These are phyloP conservation scores for Lunularia cruciata DNA, from an alignment of 225 moss, liverwort and hornwort species.

Conservation along the genomic window DNA sequence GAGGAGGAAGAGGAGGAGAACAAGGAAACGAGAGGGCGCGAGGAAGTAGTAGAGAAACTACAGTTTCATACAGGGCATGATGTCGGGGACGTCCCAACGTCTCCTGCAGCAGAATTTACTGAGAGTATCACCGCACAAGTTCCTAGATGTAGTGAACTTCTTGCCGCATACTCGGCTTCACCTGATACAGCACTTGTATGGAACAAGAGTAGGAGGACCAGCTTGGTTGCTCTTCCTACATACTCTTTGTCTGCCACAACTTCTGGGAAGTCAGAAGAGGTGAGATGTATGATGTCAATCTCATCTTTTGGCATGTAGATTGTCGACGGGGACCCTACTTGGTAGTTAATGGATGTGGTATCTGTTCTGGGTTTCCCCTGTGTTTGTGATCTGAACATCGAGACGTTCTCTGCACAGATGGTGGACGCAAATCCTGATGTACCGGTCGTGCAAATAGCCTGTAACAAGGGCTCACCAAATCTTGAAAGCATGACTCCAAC, in stretches of 20 bases:
- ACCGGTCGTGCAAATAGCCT: neutral
- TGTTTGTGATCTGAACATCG: neutral
- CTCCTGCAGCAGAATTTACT: neutral
- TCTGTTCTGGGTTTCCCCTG: neutral
- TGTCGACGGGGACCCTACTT: slow-evolving; percentile 9
- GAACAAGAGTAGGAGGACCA: slow-evolving; percentile 15
- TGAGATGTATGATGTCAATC: neutral
- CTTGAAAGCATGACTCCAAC: slow-evolving; percentile 1
- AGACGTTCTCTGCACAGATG: neutral
- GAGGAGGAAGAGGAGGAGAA: slow-evolving; percentile 22
- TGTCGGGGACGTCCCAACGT: neutral
- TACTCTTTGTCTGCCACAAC: slow-evolving; percentile 5
- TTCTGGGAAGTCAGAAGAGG: neutral
- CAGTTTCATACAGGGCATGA: neutral
- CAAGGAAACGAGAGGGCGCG: neutral
- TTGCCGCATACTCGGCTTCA: slow-evolving; percentile 20
- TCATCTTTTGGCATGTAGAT: slow-evolving; percentile 27
- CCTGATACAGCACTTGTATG: slow-evolving; percentile 2
- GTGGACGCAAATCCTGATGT: neutral
- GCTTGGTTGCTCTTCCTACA: slow-evolving; percentile 16
- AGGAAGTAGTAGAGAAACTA: neutral
- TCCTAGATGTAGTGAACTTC: slow-evolving; percentile 19
- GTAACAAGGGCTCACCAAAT: neutral
- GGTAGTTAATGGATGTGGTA: neutral
- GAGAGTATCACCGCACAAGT: slow-evolving; percentile 14